Percentiles rank a stretch among this genome's conserved stretches.
Conservation (phyloP, 768 basidiomycete species). For the Serpula lacrymans region DNA sequence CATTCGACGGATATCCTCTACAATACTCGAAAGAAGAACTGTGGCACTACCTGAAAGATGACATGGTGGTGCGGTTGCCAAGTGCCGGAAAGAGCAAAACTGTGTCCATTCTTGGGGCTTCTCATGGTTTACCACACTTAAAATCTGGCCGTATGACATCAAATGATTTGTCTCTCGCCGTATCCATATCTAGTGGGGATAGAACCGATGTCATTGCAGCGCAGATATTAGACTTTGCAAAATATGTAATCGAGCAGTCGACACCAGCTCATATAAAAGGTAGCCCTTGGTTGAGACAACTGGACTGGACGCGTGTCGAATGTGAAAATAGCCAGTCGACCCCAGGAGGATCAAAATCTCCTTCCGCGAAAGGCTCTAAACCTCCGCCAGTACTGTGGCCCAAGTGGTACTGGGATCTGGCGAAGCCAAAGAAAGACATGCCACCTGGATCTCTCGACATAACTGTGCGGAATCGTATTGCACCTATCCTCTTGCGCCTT, state of each 20-base stretch:
- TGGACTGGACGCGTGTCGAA: slow-evolving; percentile 52
- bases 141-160: slow-evolving; percentile 40
- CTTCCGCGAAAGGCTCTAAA: slow-evolving; percentile 24
- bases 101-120: slow-evolving; percentile 40
- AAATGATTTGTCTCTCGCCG: slow-evolving; percentile 40
- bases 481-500: slow-evolving; percentile 81
- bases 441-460: slow-evolving; percentile 77
- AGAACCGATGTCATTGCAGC: slow-evolving; percentile 30
- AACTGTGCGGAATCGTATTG: slow-evolving; percentile 76
- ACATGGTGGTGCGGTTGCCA: slow-evolving; percentile 35
- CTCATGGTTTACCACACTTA: slow-evolving; percentile 47
- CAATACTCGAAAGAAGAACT: slow-evolving; percentile 48
- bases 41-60: slow-evolving; percentile 59
- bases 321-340: slow-evolving; percentile 1
- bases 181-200: slow-evolving; percentile 43
- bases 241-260: slow-evolving; percentile 24
- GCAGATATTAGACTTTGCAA: slow-evolving; percentile 40
- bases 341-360: slow-evolving; percentile 19
- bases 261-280: slow-evolving; percentile 15
- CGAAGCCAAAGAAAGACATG: slow-evolving; percentile 64
- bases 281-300: slow-evolving; percentile 59
- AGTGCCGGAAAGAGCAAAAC: slow-evolving; percentile 42
- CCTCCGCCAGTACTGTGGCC: slow-evolving; percentile 74
- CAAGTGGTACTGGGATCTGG: slow-evolving; percentile 94
- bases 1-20: slow-evolving; percentile 61